Conservation (phyloP, 1,284 basidiomycete species). For the Kwoniella shivajii region DNA sequence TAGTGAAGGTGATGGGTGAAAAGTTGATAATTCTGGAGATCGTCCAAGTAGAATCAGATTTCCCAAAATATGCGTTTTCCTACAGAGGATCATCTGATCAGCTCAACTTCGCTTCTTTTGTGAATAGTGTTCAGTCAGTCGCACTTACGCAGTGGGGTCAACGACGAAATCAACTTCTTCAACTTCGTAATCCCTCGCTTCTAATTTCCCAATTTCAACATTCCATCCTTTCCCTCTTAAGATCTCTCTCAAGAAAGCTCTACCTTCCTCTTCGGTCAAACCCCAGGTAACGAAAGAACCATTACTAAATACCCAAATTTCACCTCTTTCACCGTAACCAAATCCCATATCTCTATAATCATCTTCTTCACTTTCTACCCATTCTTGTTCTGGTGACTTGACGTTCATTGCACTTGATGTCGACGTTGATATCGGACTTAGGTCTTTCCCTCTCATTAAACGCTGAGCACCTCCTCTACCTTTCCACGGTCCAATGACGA, state of each 20-base stretch:
- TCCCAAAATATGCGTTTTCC: slow-evolving; percentile 78
- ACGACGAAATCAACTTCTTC: slow-evolving; percentile 89
- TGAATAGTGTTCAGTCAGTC: too few species aligned
- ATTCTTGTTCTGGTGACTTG: slow-evolving; percentile 19
- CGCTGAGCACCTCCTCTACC: slow-evolving; percentile 48
- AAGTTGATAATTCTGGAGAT: slow-evolving; percentile 57
- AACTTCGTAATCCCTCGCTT: slow-evolving; percentile 67
- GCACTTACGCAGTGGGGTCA: slow-evolving; percentile 75
- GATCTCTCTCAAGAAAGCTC: slow-evolving; percentile 66
- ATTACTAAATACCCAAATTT: slow-evolving; percentile 81
- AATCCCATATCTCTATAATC: slow-evolving; percentile 46
- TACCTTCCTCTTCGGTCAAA: slow-evolving; percentile 74
- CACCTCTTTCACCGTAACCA: slow-evolving; percentile 67
- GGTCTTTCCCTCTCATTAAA: slow-evolving; percentile 42
- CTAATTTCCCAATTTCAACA: slow-evolving; percentile 65
- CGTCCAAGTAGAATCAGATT: slow-evolving; percentile 86
- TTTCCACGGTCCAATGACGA: slow-evolving; percentile 54
- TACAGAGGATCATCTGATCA: too few species aligned
- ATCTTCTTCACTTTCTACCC: slow-evolving; percentile 56
- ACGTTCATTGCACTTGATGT: background rate
- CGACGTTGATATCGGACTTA: slow-evolving; percentile 26
- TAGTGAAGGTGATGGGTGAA: slow-evolving; percentile 49
- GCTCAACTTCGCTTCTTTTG: too few species aligned
- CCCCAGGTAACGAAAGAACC: slow-evolving; percentile 89
- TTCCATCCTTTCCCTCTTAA: slow-evolving; percentile 59